Percentiles rank a stretch among this genome's conserved stretches.
Conservation (phyloP, 140 eudicot species). For the Eryngium alpinum region DNA sequence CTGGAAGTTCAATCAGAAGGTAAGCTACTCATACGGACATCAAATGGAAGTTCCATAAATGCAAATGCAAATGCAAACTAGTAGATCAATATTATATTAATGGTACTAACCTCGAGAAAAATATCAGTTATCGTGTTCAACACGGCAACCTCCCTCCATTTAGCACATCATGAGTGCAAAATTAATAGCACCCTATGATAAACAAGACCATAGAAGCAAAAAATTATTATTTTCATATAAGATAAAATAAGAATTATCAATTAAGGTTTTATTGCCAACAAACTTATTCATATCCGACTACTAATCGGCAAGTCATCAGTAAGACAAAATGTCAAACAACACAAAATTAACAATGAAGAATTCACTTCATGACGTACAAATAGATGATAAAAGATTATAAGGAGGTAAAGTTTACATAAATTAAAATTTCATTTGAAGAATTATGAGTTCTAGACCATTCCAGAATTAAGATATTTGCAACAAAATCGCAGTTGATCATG, state of each 20-base stretch:
- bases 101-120: constrained; percentile 69
- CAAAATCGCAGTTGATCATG: too few species aligned
- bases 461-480: too few species aligned
- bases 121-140: constrained; percentile 98
- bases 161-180: constrained; percentile 99
- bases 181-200: constrained; percentile 89
- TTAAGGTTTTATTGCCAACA: background rate
- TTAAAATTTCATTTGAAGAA: too few species aligned
- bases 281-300: background rate
- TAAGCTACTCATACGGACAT: too few species aligned
- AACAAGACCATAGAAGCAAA: constrained; percentile 1
- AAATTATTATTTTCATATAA: background rate
- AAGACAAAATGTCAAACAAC: background rate
- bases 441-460: too few species aligned
- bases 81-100: background rate
- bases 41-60: too few species aligned
- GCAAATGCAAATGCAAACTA: too few species aligned
- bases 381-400: too few species aligned
- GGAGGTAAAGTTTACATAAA: too few species aligned
- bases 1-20: too few species aligned
- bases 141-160: constrained; percentile 99
- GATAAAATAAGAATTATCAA: background rate
- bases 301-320: background rate
- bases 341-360: background rate
- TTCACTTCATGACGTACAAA: background rate